Evolutionary conservation across 805 yeast species (phyloP).

Genomic region (Candida alai): DNA sequence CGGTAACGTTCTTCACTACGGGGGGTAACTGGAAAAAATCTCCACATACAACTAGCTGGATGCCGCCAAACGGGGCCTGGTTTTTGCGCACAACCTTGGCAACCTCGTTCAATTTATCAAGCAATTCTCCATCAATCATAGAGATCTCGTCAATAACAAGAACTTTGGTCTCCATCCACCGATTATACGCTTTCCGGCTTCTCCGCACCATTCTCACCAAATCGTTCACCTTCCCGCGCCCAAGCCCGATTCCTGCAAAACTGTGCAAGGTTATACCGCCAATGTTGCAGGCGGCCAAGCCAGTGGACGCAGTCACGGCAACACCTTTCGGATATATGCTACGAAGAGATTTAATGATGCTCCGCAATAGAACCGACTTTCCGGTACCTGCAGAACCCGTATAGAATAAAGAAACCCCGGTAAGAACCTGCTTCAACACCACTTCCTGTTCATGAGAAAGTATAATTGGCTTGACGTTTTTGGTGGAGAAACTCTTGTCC

Average conservation of each 20-base stretch:
- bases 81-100: conserved; percentile 49
- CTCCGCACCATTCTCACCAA: conserved; percentile 52
- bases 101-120: conserved; percentile 60
- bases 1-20: conserved; percentile 38
- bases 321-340: conserved; percentile 48
- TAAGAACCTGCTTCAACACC: conserved; percentile 60
- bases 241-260: conserved; percentile 75
- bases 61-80: conserved; percentile 70
- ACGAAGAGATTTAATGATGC: conserved; percentile 53
- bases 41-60: conserved; percentile 72
- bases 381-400: conserved; percentile 99
- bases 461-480: conserved; percentile 33
- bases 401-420: conserved; percentile 73
- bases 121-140: conserved; percentile 69
- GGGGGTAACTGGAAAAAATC: conserved; percentile 86
- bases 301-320: conserved; percentile 82
- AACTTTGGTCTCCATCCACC: conserved; percentile 58
- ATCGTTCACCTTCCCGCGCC: conserved; percentile 46
- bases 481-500: conserved; percentile 9
- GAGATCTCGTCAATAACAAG: conserved; percentile 75
- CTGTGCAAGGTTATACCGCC: conserved; percentile 79
- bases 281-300: conserved; percentile 76
- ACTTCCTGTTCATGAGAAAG: conserved; percentile 56
- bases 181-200: conserved; percentile 43
- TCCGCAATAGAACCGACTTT: conserved; percentile 78